A percentile compares a stretch with the other conserved stretches of the same genome.
Conservation (phyloP, 2,329 filamentous ascomycete genomes). For the Fulvia fulva region DNA sequence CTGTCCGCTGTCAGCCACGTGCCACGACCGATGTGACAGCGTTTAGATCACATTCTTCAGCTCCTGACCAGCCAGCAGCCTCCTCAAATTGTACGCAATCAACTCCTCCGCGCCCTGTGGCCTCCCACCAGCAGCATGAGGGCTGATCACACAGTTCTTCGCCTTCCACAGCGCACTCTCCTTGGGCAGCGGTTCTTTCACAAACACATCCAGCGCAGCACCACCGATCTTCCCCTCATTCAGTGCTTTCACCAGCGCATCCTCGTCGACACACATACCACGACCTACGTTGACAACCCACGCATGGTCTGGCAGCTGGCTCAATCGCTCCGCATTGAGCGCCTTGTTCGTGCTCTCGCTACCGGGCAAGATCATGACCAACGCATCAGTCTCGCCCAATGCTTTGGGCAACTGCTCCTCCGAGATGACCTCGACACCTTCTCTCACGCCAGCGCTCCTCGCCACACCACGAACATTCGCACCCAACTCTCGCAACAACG, state of each 20-base stretch:
- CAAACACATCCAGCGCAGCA: constrained; percentile 51
- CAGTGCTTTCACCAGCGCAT: constrained; percentile 45
- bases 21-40: not conserved
- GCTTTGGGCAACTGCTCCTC: constrained; percentile 54
- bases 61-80: constrained; percentile 56
- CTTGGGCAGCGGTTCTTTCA: constrained; percentile 51
- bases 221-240: constrained; percentile 46
- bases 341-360: constrained; percentile 54
- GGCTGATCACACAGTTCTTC: constrained; percentile 52
- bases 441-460: constrained; percentile 52
- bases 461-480: constrained; percentile 59
- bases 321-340: constrained; percentile 53
- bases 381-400: constrained; percentile 56
- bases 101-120: constrained; percentile 58
- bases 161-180: constrained; percentile 45
- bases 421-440: constrained; percentile 55
- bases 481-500: constrained; percentile 53
- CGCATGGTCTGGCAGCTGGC: constrained; percentile 55
- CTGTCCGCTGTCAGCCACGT: not conserved
- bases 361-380: constrained; percentile 65
- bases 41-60: constrained; percentile 53
- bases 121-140: constrained; percentile 57
- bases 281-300: constrained; percentile 69
- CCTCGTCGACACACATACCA: constrained; percentile 57
- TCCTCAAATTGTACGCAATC: constrained; percentile 58